Conservation (phyloP, 1,284 basidiomycete species). For the Sporisorium scitamineum region DNA sequence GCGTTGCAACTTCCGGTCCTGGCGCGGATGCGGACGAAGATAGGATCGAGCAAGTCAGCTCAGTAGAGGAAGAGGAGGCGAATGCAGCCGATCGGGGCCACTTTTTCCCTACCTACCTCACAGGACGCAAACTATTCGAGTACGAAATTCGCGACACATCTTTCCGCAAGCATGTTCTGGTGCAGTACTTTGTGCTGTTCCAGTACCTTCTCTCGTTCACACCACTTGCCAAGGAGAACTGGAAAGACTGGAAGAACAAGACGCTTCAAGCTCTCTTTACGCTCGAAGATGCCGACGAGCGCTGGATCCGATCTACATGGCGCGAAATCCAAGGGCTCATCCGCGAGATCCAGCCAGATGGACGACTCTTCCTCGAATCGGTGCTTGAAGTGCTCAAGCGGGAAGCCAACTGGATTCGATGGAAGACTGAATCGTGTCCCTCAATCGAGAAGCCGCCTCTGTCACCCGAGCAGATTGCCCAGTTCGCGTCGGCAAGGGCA, state of each 20-base stretch:
- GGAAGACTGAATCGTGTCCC: conserved; percentile 64
- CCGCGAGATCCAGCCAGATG: conserved; percentile 58
- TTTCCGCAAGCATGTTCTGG: conserved; percentile 89
- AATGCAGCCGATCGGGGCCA: conserved; percentile 72
- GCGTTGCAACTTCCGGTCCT: conserved; percentile 12
- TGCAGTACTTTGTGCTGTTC: conserved; percentile 85
- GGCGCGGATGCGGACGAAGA: conserved; percentile 4
- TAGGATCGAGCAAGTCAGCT: conserved; percentile 10
- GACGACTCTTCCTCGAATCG: conserved; percentile 54
- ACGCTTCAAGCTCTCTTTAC: conserved; percentile 46
- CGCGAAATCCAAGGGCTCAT: conserved; percentile 56
- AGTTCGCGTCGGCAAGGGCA: conserved; percentile 37
- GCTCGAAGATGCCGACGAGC: conserved; percentile 57
- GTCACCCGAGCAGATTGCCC: conserved; percentile 36
- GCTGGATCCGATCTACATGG: conserved; percentile 63
- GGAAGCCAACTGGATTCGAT: conserved; percentile 62
- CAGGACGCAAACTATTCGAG: conserved; percentile 84
- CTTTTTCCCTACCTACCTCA: conserved; percentile 91
- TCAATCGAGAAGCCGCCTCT: conserved; percentile 60
- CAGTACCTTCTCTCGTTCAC: conserved; percentile 84
- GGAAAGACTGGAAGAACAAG: conserved; percentile 71
- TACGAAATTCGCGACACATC: conserved; percentile 87
- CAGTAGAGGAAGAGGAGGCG: conserved; percentile 7
- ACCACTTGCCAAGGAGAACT: conserved; percentile 76
- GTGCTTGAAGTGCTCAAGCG: conserved; percentile 55